These are phyloP conservation scores for Thyridium curvatum DNA, from an alignment of 2,329 filamentous ascomycete species.

Conservation along the genomic window DNA sequence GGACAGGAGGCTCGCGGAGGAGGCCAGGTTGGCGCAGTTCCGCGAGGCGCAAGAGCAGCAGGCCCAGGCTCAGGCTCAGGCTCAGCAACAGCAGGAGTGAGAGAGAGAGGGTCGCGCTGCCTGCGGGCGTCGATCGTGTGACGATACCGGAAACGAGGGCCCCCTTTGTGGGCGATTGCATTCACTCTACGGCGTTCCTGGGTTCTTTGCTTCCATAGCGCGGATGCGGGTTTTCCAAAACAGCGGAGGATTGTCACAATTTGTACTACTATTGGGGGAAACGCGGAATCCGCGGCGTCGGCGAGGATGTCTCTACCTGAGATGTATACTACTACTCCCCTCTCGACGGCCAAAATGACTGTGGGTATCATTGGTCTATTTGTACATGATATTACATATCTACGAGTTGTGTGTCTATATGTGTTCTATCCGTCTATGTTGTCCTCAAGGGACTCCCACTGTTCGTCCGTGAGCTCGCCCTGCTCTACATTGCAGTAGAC, in stretches of 20 bases:
- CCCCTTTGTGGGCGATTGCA: conserved; percentile 1
- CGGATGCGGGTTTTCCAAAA: too few relatives aligned
- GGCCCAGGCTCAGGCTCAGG: conserved; percentile 13
- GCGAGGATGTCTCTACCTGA: conserved; percentile 4
- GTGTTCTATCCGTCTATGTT: conserved; percentile 37
- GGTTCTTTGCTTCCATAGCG: too few relatives aligned
- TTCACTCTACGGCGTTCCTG: background rate
- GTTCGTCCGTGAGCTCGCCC: conserved; percentile 43
- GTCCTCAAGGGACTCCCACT: conserved; percentile 47
- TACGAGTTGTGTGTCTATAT: conserved; percentile 2
- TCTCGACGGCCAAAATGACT: background rate
- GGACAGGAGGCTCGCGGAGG: conserved; percentile 49
- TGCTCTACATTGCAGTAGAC: conserved; percentile 66
- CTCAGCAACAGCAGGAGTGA: conserved; percentile 12
- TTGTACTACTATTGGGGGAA: too few relatives aligned
- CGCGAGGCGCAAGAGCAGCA: conserved; percentile 15
- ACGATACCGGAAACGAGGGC: background rate
- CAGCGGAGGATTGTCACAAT: background rate
- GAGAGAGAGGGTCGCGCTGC: too few relatives aligned
- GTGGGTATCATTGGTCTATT: conserved; percentile 9
- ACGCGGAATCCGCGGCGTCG: too few relatives aligned
- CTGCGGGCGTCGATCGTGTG: conserved; percentile 1
- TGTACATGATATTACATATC: conserved; percentile 21
- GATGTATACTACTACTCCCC: background rate
- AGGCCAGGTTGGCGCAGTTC: conserved; percentile 19